Evolutionary conservation across 2,329 filamentous ascomycete genomes (phyloP).

Genomic region (Pyrenophora tritici-repentis): DNA sequence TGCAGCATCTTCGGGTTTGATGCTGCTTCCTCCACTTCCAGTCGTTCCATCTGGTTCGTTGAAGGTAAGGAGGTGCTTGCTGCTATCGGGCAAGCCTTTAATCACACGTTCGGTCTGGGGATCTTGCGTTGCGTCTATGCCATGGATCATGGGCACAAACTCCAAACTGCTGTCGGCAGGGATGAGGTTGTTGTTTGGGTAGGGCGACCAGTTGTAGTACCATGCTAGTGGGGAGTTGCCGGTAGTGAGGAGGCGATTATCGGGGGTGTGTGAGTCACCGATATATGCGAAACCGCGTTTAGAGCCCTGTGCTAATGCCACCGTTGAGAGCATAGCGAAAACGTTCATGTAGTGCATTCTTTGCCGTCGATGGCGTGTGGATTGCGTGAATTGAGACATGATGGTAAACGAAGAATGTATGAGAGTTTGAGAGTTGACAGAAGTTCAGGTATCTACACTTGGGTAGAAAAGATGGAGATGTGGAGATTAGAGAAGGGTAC

Average conservation of each 20-base stretch:
- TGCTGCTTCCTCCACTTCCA: slow-evolving; percentile 65
- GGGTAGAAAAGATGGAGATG: not conserved
- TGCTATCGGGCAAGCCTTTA: slow-evolving; percentile 59
- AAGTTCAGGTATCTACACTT: not conserved
- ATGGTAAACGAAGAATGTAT: not conserved
- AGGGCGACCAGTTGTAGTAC: slow-evolving; percentile 80
- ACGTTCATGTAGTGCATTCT: not conserved
- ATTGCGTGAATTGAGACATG: slow-evolving; percentile 3
- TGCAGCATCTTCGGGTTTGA: slow-evolving; percentile 67
- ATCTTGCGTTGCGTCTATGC: slow-evolving; percentile 52
- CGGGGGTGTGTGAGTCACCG: slow-evolving; percentile 58
- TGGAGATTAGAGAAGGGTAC: not conserved
- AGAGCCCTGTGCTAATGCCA: slow-evolving; percentile 42
- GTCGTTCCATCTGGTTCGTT: slow-evolving; percentile 75
- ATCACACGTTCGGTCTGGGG: slow-evolving; percentile 64
- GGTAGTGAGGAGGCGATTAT: slow-evolving; percentile 69
- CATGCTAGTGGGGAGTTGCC: slow-evolving; percentile 69
- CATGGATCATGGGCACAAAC: slow-evolving; percentile 84
- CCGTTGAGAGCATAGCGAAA: slow-evolving; percentile 14
- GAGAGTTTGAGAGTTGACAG: not conserved
- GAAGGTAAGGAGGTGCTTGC: slow-evolving; percentile 72
- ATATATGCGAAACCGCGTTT: slow-evolving; percentile 79
- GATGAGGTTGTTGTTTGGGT: slow-evolving; percentile 59
- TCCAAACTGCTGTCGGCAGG: slow-evolving; percentile 59
- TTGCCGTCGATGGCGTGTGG: slow-evolving; percentile 4